These are phyloP conservation scores for Backusella morwellensis DNA, from an alignment of 192 early-diverging fungal species.

Conservation along the genomic window DNA sequence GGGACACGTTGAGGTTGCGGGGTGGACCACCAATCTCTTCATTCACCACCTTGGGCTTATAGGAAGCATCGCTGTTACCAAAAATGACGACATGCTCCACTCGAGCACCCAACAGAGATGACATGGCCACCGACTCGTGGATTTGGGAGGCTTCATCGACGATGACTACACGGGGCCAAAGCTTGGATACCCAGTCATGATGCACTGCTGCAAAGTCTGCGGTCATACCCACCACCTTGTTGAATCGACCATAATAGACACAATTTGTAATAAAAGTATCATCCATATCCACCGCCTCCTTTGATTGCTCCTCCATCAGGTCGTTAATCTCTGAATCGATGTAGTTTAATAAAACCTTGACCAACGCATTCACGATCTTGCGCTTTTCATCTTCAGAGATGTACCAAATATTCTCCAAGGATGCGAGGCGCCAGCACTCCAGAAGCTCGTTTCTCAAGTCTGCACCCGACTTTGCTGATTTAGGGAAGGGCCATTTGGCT, in stretches of 20 bases:
- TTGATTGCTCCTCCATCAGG: neutral
- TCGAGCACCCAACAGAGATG: neutral
- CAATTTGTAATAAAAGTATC: constrained; percentile 3
- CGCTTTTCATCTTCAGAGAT: neutral
- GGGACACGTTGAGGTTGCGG: constrained; percentile 2
- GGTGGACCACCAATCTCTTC: neutral
- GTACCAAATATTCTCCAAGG: neutral
- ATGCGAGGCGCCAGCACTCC: neutral
- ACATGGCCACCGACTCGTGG: constrained; percentile 7
- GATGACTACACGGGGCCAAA: constrained; percentile 18
- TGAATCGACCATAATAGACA: constrained; percentile 13
- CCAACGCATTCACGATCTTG: neutral
- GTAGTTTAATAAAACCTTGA: neutral
- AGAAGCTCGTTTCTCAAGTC: neutral
- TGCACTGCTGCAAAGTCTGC: constrained; percentile 22
- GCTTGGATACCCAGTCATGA: constrained; percentile 15
- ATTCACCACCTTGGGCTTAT: neutral
- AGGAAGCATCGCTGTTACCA: constrained; percentile 5
- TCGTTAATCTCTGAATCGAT: constrained; percentile 15
- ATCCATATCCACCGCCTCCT: neutral
- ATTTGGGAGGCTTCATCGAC: constrained; percentile 29
- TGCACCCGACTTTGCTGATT: neutral
- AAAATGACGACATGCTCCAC: constrained; percentile 32
- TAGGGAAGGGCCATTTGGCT: neutral
- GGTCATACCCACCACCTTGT: constrained; percentile 34